Evolutionary conservation across 2,329 filamentous ascomycete genomes (phyloP), one percentile per base, ranked within the genome.

Genomic region (Hypoxylon sp.): DNA sequence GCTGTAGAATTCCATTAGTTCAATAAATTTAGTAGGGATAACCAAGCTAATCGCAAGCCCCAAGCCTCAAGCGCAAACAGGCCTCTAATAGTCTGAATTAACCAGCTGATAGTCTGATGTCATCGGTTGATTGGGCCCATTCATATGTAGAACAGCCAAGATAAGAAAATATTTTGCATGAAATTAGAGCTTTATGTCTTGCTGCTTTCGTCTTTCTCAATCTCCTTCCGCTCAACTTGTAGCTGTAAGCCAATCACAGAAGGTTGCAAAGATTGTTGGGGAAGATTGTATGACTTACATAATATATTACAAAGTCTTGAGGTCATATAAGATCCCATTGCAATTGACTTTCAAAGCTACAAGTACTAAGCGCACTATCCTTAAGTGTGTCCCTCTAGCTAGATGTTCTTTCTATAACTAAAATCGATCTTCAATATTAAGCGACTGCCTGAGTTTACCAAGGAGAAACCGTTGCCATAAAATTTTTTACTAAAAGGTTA

Each of bases 101-200:
- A 60, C 53, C 32, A 36, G 50, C 50, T 63, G 60, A 66, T 71
- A 67, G 63, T 66, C 65, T 69, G 68, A 71, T 66, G 62, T 71
- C 68, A 71, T 69, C 48, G 50, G 67, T 53, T 32, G 46, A 53
- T 51, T 19, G 25, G 51, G n/a, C 38, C 28, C 58, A 60, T 50
- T 60, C 25, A 23, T 49, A 57, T 14, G 21, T 41, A 2, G 28
- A 17, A 25, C 28, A 41, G 28, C 28, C 28, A 9, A 30, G 28
- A 30, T 30, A 30, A 30, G 5, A 30, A 30, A 30, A 30, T 30
- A 7, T 30, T 30, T 6, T 30, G 28, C 2, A 30, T 30, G 28
- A 30, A 30, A 6, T 6, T 32, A 32, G 57, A 49, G 55, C 38
- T 43, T 56, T 48, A 32, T 45, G 45, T 25, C 11, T 30, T 51